Conservation (phyloP, 2,329 filamentous ascomycete genomes). For the Xylaria sp. region DNA sequence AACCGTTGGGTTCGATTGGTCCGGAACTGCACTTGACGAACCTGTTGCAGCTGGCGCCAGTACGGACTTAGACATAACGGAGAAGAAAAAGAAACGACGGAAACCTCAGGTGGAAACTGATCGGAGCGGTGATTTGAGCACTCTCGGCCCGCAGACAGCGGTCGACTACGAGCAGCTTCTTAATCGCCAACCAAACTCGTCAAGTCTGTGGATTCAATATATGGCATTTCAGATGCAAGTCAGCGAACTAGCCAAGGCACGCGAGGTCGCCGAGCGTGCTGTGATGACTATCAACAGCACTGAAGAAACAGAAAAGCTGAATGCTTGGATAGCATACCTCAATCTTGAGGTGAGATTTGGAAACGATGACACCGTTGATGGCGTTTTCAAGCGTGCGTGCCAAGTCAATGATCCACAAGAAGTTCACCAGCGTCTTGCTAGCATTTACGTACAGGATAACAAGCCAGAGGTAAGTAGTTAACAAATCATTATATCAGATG, state of each 20-base stretch:
- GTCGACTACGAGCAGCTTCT: slow-evolving; percentile 94
- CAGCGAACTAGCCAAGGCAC: slow-evolving; percentile 85
- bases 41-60: slow-evolving; percentile 57
- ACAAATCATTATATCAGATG: not conserved
- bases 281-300: slow-evolving; percentile 89
- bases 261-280: slow-evolving; percentile 88
- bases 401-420: slow-evolving; percentile 93
- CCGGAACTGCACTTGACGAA: slow-evolving; percentile 68
- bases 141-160: slow-evolving; percentile 83
- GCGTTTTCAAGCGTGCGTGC: slow-evolving; percentile 89
- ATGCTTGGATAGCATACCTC: slow-evolving; percentile 92
- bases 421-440: slow-evolving; percentile 86
- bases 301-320: slow-evolving; percentile 90
- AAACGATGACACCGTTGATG: slow-evolving; percentile 79
- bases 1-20: slow-evolving; percentile 87
- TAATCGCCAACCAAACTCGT: slow-evolving; percentile 91
- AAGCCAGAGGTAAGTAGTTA: slow-evolving; percentile 73
- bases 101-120: slow-evolving; percentile 84
- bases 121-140: slow-evolving; percentile 88
- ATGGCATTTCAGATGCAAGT: slow-evolving; percentile 98
- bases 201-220: slow-evolving; percentile 91
- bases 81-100: slow-evolving; percentile 73
- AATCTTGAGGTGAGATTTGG: slow-evolving; percentile 94
- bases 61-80: slow-evolving; percentile 46
- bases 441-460: slow-evolving; percentile 91